Evolutionary conservation across 176 grass and related monocot species (phyloP).

Genomic region (Carex littledalei): DNA sequence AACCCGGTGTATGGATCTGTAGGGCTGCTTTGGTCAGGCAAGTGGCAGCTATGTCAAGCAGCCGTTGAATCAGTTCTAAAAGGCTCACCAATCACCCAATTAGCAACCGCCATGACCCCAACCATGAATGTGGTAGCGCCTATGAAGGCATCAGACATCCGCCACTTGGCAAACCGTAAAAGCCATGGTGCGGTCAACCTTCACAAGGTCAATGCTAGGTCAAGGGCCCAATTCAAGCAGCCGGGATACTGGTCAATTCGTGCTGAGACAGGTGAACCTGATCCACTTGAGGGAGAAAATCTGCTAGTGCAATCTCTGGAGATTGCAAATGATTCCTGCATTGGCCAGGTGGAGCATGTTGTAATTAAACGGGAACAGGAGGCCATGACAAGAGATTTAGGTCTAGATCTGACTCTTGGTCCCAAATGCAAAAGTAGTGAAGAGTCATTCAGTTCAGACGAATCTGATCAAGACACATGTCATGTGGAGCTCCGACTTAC

Average conservation of each 20-base stretch:
- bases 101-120: not conserved
- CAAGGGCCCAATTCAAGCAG: slow-evolving; percentile 21
- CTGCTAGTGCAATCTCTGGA: not conserved
- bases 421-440: not conserved
- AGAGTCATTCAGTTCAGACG: not conserved
- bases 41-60: slow-evolving; percentile 57
- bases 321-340: not conserved
- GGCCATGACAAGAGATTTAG: not conserved
- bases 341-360: not conserved
- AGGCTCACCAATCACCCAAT: slow-evolving; percentile 34
- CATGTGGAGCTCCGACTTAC: slow-evolving; percentile 6
- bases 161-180: slow-evolving; percentile 41
- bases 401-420: slow-evolving; percentile 24
- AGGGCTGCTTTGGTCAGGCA: slow-evolving; percentile 54
- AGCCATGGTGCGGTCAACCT: not conserved
- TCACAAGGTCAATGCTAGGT: slow-evolving; percentile 14
- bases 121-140: not conserved
- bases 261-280: not conserved
- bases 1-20: slow-evolving; percentile 63
- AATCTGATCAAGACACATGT: not conserved
- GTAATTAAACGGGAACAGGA: not conserved
- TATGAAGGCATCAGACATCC: slow-evolving; percentile 32
- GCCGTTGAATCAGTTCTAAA: slow-evolving; percentile 53
- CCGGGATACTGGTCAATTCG: not conserved
- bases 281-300: not conserved